Base-by-base conservation (phyloP, 2,329 filamentous ascomycete species). In the Trichoderma hamatum region DNA sequence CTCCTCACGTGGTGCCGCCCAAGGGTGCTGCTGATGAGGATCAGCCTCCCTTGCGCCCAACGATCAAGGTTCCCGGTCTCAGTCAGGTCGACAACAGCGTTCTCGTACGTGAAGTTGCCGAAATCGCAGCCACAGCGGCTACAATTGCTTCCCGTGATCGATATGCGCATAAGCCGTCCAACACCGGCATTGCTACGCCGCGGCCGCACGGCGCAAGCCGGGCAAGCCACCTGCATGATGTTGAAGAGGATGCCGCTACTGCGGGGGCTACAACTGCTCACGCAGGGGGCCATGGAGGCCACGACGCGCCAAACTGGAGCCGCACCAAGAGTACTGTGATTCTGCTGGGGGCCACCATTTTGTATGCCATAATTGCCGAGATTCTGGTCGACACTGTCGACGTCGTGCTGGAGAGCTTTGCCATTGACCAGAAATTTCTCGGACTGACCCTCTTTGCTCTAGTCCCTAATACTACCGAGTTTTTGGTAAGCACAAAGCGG, bases 231-330 rank as follows among this genome's bases (percentile, higher is more conserved):
- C 78, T 83, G 54, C 76, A 78, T 7, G 83, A 84, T 14, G 78
- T 81, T 43, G 87, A 88, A 49, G 84, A 86, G 36, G 75, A 77
- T 21, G 82, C 71, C 6, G 73, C 71, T 3, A 74, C 72, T 2
- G 75, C 74, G 0, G 78, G 74, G n/a, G 75, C 73, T 9, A 78
- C 76, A 0, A 81, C 81, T 51, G 74, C 73, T n/a, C 77, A 76
- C 49, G 76, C 74, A 52, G 74, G 72, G 49, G 75, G 80, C 16
- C 85, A 86, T 64, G 92, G 92, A 56, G 94, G 95, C 0, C 96
- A 99, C 75, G 96, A 99, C 79, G 96, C 96, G n/a, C 96, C 96
- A 5, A 99, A 99, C 78, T 99, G 96, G 96, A 93, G 95, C 75
- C 90, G 94, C 71, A 88, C 86, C 65, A 98, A 98, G 86, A 97